phyloP scores from a whole-genome alignment of 768 basidiomycete species.

The Boletus pseudopeckii region DNA sequence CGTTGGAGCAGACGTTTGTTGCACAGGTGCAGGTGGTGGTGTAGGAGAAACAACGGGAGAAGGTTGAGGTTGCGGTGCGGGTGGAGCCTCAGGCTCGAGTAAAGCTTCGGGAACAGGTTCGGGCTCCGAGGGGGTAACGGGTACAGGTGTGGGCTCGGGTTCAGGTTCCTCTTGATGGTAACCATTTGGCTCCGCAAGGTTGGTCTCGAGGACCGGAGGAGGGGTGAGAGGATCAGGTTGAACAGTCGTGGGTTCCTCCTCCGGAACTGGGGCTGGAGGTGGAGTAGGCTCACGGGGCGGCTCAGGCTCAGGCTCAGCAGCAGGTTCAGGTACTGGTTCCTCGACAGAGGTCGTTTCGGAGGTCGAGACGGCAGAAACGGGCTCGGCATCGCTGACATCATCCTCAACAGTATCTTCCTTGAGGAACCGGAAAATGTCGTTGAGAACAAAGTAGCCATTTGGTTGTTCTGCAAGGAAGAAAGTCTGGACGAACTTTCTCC shows the following conservation, averaged over 20 bases:
- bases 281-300: conserved; percentile 31
- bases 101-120: conserved; percentile 27
- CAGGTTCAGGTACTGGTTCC: conserved; percentile 31
- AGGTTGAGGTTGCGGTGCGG: conserved; percentile 10
- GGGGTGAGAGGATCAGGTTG: conserved; percentile 30
- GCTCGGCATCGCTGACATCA: conserved; percentile 52
- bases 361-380: conserved; percentile 30
- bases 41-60: conserved; percentile 27
- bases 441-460: conserved; percentile 98
- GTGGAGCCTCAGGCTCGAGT: conserved; percentile 29
- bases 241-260: conserved; percentile 43
- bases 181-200: conserved; percentile 41
- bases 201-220: conserved; percentile 38
- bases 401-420: conserved; percentile 93
- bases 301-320: conserved; percentile 31
- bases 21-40: conserved; percentile 28
- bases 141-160: conserved; percentile 24
- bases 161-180: conserved; percentile 35
- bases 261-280: conserved; percentile 26
- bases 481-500: conserved; percentile 99
- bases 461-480: conserved; percentile 99
- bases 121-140: conserved; percentile 22
- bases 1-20: conserved; percentile 24
- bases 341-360: conserved; percentile 37
- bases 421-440: conserved; percentile 99